Evolutionary conservation across 1,284 basidiomycete genomes (phyloP).

Genomic region (Moniliophthora roreri): DNA sequence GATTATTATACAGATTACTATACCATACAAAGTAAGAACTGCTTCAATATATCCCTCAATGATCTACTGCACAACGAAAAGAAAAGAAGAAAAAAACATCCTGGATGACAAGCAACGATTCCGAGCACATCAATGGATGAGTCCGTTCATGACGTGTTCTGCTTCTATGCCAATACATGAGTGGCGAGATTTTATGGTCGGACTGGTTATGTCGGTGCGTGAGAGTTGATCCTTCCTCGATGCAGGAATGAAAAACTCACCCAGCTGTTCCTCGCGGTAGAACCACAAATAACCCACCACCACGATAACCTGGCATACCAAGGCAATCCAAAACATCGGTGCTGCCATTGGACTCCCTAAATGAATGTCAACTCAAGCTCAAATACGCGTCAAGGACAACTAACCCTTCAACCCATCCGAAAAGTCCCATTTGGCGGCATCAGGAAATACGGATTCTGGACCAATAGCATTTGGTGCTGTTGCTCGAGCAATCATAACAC

Average conservation of each 20-base stretch:
- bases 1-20: too few species aligned
- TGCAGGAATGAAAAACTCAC: slow-evolving; percentile 38
- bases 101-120: too few species aligned
- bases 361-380: neutral
- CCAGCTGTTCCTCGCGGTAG: slow-evolving; percentile 85
- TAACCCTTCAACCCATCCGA: slow-evolving; percentile 58
- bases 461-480: slow-evolving; percentile 85
- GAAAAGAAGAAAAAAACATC: too few species aligned
- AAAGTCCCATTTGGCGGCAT: slow-evolving; percentile 87
- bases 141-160: too few species aligned
- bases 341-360: slow-evolving; percentile 73
- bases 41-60: too few species aligned
- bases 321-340: slow-evolving; percentile 86
- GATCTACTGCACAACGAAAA: too few species aligned
- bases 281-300: slow-evolving; percentile 94
- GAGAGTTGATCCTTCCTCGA: slow-evolving; percentile 9
- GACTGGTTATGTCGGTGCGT: slow-evolving; percentile 28
- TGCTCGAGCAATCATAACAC: slow-evolving; percentile 84
- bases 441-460: slow-evolving; percentile 89
- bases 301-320: slow-evolving; percentile 79
- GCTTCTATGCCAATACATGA: too few species aligned
- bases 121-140: too few species aligned
- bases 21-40: too few species aligned
- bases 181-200: slow-evolving; percentile 27
- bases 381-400: slow-evolving; percentile 13